Percentiles rank a stretch among this genome's conserved stretches.
Evolutionary conservation across 805 yeast genomes (phyloP).

Genomic region (Candida boidinii): DNA sequence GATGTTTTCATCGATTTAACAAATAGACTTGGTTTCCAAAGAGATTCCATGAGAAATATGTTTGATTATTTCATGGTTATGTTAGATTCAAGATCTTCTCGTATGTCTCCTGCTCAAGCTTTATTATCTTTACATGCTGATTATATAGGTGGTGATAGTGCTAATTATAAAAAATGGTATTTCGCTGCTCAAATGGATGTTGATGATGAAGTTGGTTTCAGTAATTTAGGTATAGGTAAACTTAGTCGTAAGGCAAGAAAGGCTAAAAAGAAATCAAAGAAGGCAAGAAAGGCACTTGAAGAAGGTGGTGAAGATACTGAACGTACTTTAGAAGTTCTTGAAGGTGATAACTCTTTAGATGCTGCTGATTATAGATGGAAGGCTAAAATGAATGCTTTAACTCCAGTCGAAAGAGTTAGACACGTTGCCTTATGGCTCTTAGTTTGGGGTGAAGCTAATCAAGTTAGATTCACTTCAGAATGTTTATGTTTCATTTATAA

Average conservation of each 20-base stretch:
- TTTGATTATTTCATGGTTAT: conserved; percentile 83
- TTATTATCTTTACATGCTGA: conserved; percentile 76
- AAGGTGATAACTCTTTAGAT: conserved; percentile 78
- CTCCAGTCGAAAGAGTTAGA: conserved; percentile 75
- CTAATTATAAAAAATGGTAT: conserved; percentile 82
- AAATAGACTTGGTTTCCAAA: conserved; percentile 81
- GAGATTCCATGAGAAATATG: conserved; percentile 89
- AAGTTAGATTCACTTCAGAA: conserved; percentile 89
- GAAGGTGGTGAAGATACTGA: conserved; percentile 58
- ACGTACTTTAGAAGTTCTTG: conserved; percentile 50
- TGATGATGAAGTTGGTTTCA: conserved; percentile 77
- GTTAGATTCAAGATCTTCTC: conserved; percentile 73
- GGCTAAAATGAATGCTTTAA: conserved; percentile 61
- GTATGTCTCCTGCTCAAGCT: conserved; percentile 89
- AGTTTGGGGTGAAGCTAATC: conserved; percentile 88
- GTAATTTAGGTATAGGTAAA: conserved; percentile 73
- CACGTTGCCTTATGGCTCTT: conserved; percentile 68
- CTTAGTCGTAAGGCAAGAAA: conserved; percentile 71
- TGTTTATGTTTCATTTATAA: conserved; percentile 89
- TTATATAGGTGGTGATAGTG: conserved; percentile 80
- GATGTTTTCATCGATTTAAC: conserved; percentile 78
- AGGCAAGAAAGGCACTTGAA: conserved; percentile 62
- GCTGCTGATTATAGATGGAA: conserved; percentile 84
- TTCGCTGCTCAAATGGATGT: conserved; percentile 84
- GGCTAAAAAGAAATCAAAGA: conserved; percentile 73